phyloP scores from a whole-genome alignment of 2,329 filamentous ascomycete species.

The Fusarium sp. region DNA sequence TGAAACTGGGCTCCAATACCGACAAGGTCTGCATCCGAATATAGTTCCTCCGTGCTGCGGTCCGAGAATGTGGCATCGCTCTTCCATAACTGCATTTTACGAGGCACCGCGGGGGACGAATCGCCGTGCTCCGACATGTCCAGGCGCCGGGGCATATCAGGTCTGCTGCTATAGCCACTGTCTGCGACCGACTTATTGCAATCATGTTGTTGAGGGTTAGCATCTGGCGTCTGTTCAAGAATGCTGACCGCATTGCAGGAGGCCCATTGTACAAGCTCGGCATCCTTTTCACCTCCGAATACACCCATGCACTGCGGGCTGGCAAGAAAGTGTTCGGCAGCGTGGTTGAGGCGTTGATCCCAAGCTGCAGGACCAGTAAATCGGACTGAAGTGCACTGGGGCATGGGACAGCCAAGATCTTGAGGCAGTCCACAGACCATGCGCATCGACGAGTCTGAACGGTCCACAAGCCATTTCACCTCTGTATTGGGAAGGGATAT shows the following conservation, averaged over 20 bases:
- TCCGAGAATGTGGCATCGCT: no score
- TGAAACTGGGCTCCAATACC: no score
- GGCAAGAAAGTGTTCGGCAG: rapidly evolving
- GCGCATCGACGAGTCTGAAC: background rate
- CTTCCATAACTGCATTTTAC: no score
- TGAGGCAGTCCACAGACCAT: rapidly evolving
- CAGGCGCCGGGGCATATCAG: no score
- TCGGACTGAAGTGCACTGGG: rapidly evolving
- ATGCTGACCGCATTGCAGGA: rapidly evolving
- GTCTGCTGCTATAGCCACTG: no score
- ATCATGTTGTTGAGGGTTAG: no score
- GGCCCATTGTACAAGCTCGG: rapidly evolving
- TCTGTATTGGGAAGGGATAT: background rate
- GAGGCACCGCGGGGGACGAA: no score
- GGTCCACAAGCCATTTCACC: rapidly evolving
- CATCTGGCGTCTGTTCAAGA: no score
- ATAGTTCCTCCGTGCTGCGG: no score
- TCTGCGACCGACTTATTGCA: no score
- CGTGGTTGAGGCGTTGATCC: rapidly evolving
- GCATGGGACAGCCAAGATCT: rapidly evolving
- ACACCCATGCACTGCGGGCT: rapidly evolving
- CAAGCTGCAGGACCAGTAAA: rapidly evolving
- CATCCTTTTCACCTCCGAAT: rapidly evolving
- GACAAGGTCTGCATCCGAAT: no score
- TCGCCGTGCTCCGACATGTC: no score